phyloP scores from a whole-genome alignment of 2,329 filamentous ascomycete genomes.

The Hortaea sp. region DNA sequence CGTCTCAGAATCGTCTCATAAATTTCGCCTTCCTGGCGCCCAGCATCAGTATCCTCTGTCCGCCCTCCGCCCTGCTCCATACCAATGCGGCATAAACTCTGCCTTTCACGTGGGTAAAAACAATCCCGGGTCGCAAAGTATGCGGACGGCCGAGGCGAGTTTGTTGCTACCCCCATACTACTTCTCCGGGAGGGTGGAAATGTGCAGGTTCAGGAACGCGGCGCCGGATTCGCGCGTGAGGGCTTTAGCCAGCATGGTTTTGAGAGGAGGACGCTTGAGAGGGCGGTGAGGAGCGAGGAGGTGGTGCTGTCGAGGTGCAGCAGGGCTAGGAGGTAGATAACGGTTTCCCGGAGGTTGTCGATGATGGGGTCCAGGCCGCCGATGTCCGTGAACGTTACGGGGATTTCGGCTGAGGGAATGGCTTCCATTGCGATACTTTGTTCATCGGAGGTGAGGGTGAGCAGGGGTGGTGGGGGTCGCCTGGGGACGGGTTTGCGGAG shows the following conservation, averaged over 20 bases:
- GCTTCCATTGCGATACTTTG: constrained; percentile 93
- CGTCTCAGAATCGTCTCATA: constrained; percentile 92
- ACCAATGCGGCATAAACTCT: constrained; percentile 99
- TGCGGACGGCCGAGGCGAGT: constrained; percentile 90
- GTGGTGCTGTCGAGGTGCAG: constrained; percentile 85
- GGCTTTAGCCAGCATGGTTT: constrained; percentile 97
- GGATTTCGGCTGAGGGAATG: constrained; percentile 85
- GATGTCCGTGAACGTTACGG: constrained; percentile 88
- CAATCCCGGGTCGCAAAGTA: constrained; percentile 86
- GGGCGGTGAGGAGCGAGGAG: constrained; percentile 79
- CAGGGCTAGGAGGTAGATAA: constrained; percentile 96
- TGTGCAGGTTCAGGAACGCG: constrained; percentile 97
- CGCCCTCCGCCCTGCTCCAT: constrained; percentile 71
- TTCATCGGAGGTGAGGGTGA: constrained; percentile 82
- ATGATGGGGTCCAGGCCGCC: constrained; percentile 90
- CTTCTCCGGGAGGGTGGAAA: constrained; percentile 94
- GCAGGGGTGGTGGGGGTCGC: constrained; percentile 4
- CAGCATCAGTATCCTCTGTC: constrained; percentile 83
- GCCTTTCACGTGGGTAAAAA: constrained; percentile 99
- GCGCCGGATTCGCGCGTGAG: constrained; percentile 91
- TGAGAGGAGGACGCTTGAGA: constrained; percentile 90
- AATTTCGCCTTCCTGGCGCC: constrained; percentile 97
- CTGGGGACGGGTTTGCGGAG: neutral
- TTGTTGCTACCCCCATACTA: constrained; percentile 99
- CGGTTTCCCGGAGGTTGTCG: constrained; percentile 90